Base-by-base conservation (phyloP, 129 eudicot species). In the Helianthus tuberosus region DNA sequence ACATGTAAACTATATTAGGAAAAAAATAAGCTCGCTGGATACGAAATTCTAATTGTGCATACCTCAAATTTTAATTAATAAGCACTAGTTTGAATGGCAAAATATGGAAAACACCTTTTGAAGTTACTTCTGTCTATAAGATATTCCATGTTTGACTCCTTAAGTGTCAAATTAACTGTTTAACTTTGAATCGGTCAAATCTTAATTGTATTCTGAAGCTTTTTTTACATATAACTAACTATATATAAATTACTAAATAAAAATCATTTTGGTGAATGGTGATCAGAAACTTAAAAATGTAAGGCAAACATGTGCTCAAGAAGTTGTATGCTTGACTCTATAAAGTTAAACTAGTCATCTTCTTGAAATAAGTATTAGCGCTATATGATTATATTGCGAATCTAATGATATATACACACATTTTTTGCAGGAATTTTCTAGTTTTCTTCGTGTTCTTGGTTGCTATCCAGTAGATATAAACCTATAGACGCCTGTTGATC, bases 361-460 rank as follows among this genome's bases (percentile, higher is more conserved):
- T 58, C 14, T 58, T 58, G 64, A 10, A 25, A 27, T 10, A 58
- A 58, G 15, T 8, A 11, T 11, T 25, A 5, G 46, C 3, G 23
- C 5, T 32, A 58, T 36, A 44, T 49, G 35, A 23, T 74, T 51
- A 16, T 58, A 58, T 7, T 58, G 11, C n/a, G 3, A 58, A 23
- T 27, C 39, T 58, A 58, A 11, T 11, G 1, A 9, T 58, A 11
- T 11, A 25, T 11, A 7, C 3, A 15, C 14, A 58, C 62, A 55
- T 8, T 58, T 58, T 27, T 51, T 90, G 77, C 92, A 91, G 97
- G 97, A 91, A 76, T 86, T 88, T 68, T 79, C 92, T 7, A 76
- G 78, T 77, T 91, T 86, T 71, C 68, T 91, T 63, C 92, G 92
- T 15, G 87, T 91, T 50, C 92, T 91, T 39, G 97, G 97, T 48